phyloP scores from a whole-genome alignment of 2,329 filamentous ascomycete genomes.

The Penicillium sp. region DNA sequence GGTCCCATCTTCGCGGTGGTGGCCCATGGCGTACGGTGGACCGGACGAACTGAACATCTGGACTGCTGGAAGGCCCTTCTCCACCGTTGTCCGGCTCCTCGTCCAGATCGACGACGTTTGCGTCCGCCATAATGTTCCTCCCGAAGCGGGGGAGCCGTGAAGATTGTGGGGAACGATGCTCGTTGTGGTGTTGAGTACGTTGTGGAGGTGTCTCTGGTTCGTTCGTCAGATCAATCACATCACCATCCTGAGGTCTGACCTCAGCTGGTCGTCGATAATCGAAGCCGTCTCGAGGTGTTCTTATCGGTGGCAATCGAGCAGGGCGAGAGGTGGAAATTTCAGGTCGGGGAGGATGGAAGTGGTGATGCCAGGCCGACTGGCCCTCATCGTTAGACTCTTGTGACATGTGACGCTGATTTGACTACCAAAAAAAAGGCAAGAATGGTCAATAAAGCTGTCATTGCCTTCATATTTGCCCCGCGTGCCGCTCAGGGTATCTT shows the following conservation, averaged over 20 bases:
- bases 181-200: conserved; percentile 12
- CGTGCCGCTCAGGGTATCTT: conserved; percentile 13
- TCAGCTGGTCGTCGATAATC: conserved; percentile 57
- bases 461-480: conserved; percentile 25
- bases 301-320: conserved; percentile 35
- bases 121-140: conserved; percentile 36
- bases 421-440: conserved; percentile 27
- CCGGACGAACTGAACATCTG: conserved; percentile 56
- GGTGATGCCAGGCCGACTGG: conserved; percentile 29
- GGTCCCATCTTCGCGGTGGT: conserved; percentile 9
- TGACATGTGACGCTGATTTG: conserved; percentile 41
- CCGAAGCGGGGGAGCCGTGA: conserved; percentile 39
- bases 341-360: conserved; percentile 30
- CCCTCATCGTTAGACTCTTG: conserved; percentile 30
- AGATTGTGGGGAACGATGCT: conserved; percentile 15
- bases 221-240: conserved; percentile 52
- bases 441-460: conserved; percentile 20
- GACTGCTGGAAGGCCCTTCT: conserved; percentile 37
- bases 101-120: conserved; percentile 44
- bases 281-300: conserved; percentile 55
- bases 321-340: conserved; percentile 19
- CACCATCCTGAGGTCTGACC: conserved; percentile 32
- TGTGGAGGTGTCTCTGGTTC: conserved; percentile 44
- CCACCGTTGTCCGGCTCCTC: conserved; percentile 28
- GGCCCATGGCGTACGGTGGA: conserved; percentile 28